Conservation (phyloP, 1,284 basidiomycete species). For the Amylostereum areolatum region DNA sequence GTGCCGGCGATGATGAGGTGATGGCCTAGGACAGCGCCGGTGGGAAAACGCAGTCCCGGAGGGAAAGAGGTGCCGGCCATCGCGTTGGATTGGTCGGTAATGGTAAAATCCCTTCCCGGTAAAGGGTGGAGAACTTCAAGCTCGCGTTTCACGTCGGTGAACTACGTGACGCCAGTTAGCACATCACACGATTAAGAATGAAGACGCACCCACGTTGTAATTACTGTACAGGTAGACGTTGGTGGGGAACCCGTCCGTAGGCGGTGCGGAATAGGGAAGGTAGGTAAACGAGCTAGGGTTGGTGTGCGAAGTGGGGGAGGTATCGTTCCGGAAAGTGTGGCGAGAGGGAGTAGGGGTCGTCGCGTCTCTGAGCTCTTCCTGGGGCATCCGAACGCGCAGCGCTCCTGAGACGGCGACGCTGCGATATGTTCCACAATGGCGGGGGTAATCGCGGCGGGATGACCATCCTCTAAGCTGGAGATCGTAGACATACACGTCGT, state of each 20-base stretch:
- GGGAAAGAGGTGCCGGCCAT: constrained; percentile 77
- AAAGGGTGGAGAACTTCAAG: constrained; percentile 81
- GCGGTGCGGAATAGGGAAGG: constrained; percentile 65
- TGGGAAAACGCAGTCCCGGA: constrained; percentile 90
- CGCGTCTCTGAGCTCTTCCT: constrained; percentile 43
- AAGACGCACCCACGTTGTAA: constrained; percentile 64
- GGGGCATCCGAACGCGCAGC: constrained; percentile 61
- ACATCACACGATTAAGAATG: not conserved
- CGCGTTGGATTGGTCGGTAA: constrained; percentile 68
- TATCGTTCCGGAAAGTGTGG: constrained; percentile 8
- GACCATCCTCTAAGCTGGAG: constrained; percentile 71
- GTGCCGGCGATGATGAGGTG: constrained; percentile 87
- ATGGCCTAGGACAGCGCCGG: constrained; percentile 82
- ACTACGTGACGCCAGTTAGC: constrained; percentile 44
- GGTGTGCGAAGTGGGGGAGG: constrained; percentile 25
- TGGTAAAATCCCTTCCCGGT: constrained; percentile 63
- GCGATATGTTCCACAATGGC: constrained; percentile 90
- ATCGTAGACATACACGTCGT: constrained; percentile 87
- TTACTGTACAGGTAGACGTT: constrained; percentile 83
- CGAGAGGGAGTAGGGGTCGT: constrained; percentile 1
- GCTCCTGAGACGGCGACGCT: constrained; percentile 78
- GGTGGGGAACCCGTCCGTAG: constrained; percentile 69
- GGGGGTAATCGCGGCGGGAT: constrained; percentile 71
- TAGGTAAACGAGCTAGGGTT: constrained; percentile 60
- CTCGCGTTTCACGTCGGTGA: constrained; percentile 91